phyloP scores from a whole-genome alignment of 306 rosid species.

The Vigna nakashimae region DNA sequence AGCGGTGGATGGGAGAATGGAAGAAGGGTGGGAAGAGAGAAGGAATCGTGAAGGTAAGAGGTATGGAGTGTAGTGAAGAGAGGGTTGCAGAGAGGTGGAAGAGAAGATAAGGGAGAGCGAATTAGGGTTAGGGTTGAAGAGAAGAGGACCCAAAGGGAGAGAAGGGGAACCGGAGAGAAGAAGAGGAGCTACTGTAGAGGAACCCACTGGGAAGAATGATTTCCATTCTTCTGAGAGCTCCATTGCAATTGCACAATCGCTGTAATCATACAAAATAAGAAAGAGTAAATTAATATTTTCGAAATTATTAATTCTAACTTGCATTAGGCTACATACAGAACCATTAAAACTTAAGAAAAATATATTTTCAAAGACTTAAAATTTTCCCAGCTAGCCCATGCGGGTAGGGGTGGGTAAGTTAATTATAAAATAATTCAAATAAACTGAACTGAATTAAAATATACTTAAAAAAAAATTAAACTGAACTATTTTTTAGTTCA shows the following conservation, averaged over 20 bases:
- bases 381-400: too few relatives aligned
- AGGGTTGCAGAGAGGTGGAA: slow-evolving; percentile 51
- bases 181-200: slow-evolving; percentile 47
- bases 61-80: slow-evolving; percentile 48
- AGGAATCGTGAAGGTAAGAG: slow-evolving; percentile 57
- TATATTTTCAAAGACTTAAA: too few relatives aligned
- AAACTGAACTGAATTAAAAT: too few relatives aligned
- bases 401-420: too few relatives aligned
- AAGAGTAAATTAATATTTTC: too few relatives aligned
- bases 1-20: slow-evolving; percentile 63
- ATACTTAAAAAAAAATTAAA: too few relatives aligned
- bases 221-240: slow-evolving; percentile 62
- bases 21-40: slow-evolving; percentile 43
- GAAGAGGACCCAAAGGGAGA: slow-evolving; percentile 60
- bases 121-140: slow-evolving; percentile 62
- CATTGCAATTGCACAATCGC: slow-evolving; percentile 38
- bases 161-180: slow-evolving; percentile 30
- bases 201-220: slow-evolving; percentile 59
- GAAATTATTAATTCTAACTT: too few relatives aligned
- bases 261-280: too few relatives aligned
- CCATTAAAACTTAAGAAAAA: too few relatives aligned
- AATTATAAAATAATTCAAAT: too few relatives aligned
- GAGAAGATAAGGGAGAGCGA: slow-evolving; percentile 49
- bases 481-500: too few relatives aligned
- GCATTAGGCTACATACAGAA: too few relatives aligned